Conservation (phyloP, 1,284 basidiomycete genomes). For the Xanthoconium separans region DNA sequence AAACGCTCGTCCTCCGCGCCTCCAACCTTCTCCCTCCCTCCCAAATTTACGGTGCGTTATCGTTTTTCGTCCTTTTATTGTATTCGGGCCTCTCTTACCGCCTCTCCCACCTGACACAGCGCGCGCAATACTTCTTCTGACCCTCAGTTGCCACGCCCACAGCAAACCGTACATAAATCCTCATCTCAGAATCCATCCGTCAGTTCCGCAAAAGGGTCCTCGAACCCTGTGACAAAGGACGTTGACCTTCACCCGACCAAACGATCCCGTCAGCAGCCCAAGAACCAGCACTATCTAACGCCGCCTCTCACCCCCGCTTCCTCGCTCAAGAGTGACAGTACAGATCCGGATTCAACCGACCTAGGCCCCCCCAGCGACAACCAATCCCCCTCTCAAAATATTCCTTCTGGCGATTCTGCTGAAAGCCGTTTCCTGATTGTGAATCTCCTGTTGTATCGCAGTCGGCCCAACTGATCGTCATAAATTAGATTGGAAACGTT, state of each 20-base stretch:
- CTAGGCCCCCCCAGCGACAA: constrained; percentile 10
- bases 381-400: constrained; percentile 1
- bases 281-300: constrained; percentile 44
- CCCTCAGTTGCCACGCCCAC: constrained; percentile 37
- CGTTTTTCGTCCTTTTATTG: background rate
- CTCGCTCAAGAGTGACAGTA: constrained; percentile 41
- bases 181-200: constrained; percentile 18
- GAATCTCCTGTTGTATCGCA: constrained; percentile 9
- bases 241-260: constrained; percentile 20
- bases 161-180: constrained; percentile 17
- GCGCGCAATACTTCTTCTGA: constrained; percentile 29
- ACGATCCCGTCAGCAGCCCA: constrained; percentile 26
- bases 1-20: constrained; percentile 41
- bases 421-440: constrained; percentile 49
- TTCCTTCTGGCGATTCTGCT: constrained; percentile 9
- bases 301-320: constrained; percentile 59
- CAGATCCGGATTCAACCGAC: constrained; percentile 33
- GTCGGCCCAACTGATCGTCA: constrained; percentile 14
- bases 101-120: constrained; percentile 19
- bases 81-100: constrained; percentile 9
- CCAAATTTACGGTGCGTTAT: constrained; percentile 54
- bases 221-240: constrained; percentile 17
- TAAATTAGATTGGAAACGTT: constrained; percentile 34
- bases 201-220: constrained; percentile 11
- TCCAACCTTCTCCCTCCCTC: constrained; percentile 60